Evolutionary conservation across 2,329 filamentous ascomycete species (phyloP).

Genomic region (Colletotrichum incanum): DNA sequence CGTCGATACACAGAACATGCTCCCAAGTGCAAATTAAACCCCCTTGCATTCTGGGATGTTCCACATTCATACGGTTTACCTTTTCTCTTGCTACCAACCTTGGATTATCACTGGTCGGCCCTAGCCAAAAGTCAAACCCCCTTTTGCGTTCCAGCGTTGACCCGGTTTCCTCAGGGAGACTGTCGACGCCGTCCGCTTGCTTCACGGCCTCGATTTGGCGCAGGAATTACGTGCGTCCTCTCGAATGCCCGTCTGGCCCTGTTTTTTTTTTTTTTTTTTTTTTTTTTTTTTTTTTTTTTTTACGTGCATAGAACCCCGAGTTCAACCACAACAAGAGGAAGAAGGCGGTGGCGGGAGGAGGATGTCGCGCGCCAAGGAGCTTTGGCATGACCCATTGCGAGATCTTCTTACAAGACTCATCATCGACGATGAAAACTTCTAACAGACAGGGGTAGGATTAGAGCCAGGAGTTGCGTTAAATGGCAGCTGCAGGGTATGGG

Average conservation of each 20-base stretch:
- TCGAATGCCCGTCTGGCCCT: not conserved
- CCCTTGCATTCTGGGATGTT: too few relatives aligned
- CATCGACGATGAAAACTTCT: not conserved
- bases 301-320: too few relatives aligned
- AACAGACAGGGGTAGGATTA: not conserved
- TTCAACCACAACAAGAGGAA: not conserved
- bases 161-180: not conserved
- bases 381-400: not conserved
- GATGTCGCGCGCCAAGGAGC: not conserved
- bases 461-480: not conserved
- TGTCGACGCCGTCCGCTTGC: not conserved
- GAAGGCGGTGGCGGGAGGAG: not conserved
- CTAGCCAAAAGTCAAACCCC: not conserved
- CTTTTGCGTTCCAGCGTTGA: too few relatives aligned
- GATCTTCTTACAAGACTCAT: not conserved
- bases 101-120: not conserved
- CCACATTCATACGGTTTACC: not conserved
- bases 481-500: too few relatives aligned
- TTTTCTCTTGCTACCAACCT: not conserved
- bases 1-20: not conserved
- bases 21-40: not conserved
- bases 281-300: too few relatives aligned
- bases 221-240: too few relatives aligned
- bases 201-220: not conserved
- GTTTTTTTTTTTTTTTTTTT: too few relatives aligned